Evolutionary conservation across 2,329 filamentous ascomycete species (phyloP), one percentile per base, ranked within the genome.

Genomic region (Xylaria sp.): DNA sequence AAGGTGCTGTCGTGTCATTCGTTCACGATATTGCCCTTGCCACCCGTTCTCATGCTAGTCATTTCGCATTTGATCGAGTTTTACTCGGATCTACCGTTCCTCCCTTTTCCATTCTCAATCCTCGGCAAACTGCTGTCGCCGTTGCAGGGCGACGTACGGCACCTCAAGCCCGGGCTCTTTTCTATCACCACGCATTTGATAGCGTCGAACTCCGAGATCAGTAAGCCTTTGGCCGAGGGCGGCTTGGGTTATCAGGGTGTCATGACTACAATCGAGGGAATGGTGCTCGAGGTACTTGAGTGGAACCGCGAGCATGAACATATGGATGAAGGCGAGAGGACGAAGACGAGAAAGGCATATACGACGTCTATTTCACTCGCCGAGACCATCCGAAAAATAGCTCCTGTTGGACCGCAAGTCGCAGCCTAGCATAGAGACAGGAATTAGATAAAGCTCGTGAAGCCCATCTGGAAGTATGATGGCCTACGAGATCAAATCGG

Each of bases 121-220:
- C 57, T 63, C 14, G 54, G 63, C 4, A 67, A 38, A n/a, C 4
- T 76, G 2, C 51, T 80, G 8, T 78, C 78, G 0, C 62, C 64
- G 7, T 51, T 79, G 8, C 64, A 55, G 0, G 76, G 78, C 6
- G 76, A 77, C 15, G 57, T 75, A 17, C 73, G 70, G 55, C 73
- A 78, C 54, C 65, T 81, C 25, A 75, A 79, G 66, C 79, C 79
- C 0, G 75, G 72, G 0, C 60, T 80, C 8, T 79, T 80, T 57
- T 77, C 75, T 11, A 78, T 80, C 43, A 75, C 74, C 45, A 78
- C 78, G 4, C 78, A 80, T 51, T 67, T 80, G 2, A 70, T 78
- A 4, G 78, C 72, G 3, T 73, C 69, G 2, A 76, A 79, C 58
- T 71, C 71, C 0, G 74, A 74, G 4, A 69, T 69, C 0, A 66